Evolutionary conservation across 2,329 filamentous ascomycete species (phyloP).

Genomic region (Aspergillus felis): DNA sequence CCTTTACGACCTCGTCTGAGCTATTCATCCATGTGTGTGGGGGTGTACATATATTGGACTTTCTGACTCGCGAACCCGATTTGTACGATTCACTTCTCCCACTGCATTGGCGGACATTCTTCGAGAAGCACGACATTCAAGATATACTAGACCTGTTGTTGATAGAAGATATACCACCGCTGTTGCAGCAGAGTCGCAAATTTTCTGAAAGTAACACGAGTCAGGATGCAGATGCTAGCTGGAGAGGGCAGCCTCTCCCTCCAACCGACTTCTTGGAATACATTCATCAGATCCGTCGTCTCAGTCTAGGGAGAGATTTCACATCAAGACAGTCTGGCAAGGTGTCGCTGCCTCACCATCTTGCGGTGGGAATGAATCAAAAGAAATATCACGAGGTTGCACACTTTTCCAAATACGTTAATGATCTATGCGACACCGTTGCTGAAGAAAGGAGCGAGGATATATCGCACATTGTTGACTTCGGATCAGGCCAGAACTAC

Average conservation of each 20-base stretch:
- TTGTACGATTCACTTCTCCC: slow-evolving; percentile 76
- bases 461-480: slow-evolving; percentile 88
- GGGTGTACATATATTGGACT: slow-evolving; percentile 95
- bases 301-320: slow-evolving; percentile 65
- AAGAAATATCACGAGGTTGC: slow-evolving; percentile 95
- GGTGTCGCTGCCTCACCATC: slow-evolving; percentile 61
- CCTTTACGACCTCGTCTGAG: slow-evolving; percentile 69
- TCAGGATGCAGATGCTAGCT: slow-evolving; percentile 21
- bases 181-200: slow-evolving; percentile 20
- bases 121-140: slow-evolving; percentile 67
- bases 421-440: slow-evolving; percentile 59
- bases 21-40: slow-evolving; percentile 87
- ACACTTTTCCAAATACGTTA: slow-evolving; percentile 83
- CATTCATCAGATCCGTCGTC: slow-evolving; percentile 64
- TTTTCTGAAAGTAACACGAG: slow-evolving; percentile 2
- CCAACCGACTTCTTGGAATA: slow-evolving; percentile 65
- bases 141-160: slow-evolving; percentile 76
- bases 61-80: slow-evolving; percentile 81
- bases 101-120: slow-evolving; percentile 75
- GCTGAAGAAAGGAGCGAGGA: slow-evolving; percentile 41
- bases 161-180: slow-evolving; percentile 63
- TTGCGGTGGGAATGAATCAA: slow-evolving; percentile 87
- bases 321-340: slow-evolving; percentile 30
- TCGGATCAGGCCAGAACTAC: slow-evolving; percentile 96
- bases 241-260: slow-evolving; percentile 43